Conservation (phyloP, 2,329 filamentous ascomycete genomes). For the Apiospora sp. region DNA sequence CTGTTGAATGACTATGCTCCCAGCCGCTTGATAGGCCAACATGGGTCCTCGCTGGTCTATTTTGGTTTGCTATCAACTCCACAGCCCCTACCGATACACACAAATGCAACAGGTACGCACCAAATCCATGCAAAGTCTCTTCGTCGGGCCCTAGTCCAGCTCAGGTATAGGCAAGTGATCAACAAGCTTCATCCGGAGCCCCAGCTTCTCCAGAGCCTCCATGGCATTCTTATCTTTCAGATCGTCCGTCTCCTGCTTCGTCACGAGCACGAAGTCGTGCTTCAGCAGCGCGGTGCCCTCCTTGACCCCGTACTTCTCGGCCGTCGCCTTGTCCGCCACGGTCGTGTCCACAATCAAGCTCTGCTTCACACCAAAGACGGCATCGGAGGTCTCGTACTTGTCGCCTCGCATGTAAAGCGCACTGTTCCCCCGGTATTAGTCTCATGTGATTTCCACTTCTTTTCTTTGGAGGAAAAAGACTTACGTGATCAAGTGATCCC, state of each 20-base stretch:
- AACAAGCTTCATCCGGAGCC: conserved; percentile 74
- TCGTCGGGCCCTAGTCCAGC: conserved; percentile 48
- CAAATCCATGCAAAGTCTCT: neutral
- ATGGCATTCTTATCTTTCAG: conserved; percentile 71
- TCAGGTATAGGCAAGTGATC: conserved; percentile 81
- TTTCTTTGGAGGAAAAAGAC: conserved; percentile 44
- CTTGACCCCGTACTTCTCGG: conserved; percentile 68
- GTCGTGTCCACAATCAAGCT: conserved; percentile 73
- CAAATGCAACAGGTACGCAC: neutral
- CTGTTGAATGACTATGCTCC: neutral
- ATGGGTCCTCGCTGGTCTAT: neutral
- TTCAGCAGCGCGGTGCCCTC: conserved; percentile 70
- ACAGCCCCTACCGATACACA: neutral
- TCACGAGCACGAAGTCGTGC: conserved; percentile 82
- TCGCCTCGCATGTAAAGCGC: conserved; percentile 81
- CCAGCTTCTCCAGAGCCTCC: conserved; percentile 72
- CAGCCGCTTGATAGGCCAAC: neutral
- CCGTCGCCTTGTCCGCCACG: conserved; percentile 60
- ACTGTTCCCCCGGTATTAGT: conserved; percentile 47
- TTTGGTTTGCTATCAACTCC: neutral
- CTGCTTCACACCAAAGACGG: conserved; percentile 87
- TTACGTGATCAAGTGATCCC: conserved; percentile 84
- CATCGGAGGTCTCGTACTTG: conserved; percentile 83
- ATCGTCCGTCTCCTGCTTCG: conserved; percentile 71
- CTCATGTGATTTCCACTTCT: conserved; percentile 22